Evolutionary conservation across 2,329 filamentous ascomycete species (phyloP).

Genomic region (Botrytis fabae): DNA sequence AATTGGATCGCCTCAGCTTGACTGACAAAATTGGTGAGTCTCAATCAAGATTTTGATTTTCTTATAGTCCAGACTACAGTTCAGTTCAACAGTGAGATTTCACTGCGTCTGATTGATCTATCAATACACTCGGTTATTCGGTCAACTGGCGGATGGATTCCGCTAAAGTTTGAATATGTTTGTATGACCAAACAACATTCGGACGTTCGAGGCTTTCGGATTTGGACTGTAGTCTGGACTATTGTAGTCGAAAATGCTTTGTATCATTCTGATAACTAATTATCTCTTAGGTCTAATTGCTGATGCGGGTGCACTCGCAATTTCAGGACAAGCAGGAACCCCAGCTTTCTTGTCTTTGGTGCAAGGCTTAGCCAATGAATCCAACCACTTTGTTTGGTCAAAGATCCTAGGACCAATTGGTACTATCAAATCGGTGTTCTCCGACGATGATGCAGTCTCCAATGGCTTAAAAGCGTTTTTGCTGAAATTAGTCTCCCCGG

Average conservation of each 20-base stretch:
- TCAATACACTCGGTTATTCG: not conserved
- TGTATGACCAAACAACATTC: not conserved
- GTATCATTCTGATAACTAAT: not conserved
- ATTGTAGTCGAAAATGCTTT: not conserved
- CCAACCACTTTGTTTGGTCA: conserved; percentile 85
- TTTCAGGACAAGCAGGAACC: conserved; percentile 82
- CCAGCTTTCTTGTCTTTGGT: conserved; percentile 79
- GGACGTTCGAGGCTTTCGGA: not conserved
- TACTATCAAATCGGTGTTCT: conserved; percentile 82
- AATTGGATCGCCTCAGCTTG: conserved; percentile 72
- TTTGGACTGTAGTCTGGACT: not conserved
- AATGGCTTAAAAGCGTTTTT: conserved; percentile 76
- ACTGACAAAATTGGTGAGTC: conserved; percentile 82
- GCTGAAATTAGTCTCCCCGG: conserved; percentile 71
- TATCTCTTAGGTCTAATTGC: conserved; percentile 60
- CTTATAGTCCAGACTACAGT: not conserved
- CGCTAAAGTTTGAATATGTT: not conserved
- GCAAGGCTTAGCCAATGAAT: conserved; percentile 79
- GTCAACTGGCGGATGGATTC: not conserved
- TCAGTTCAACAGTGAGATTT: not conserved
- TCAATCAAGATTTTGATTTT: not conserved
- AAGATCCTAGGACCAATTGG: conserved; percentile 77
- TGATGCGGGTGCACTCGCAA: conserved; percentile 84
- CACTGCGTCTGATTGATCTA: not conserved
- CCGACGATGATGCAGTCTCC: conserved; percentile 70